These are phyloP conservation scores for Infundibulicybe gibba DNA, from an alignment of 768 basidiomycete genomes.

Conservation along the genomic window DNA sequence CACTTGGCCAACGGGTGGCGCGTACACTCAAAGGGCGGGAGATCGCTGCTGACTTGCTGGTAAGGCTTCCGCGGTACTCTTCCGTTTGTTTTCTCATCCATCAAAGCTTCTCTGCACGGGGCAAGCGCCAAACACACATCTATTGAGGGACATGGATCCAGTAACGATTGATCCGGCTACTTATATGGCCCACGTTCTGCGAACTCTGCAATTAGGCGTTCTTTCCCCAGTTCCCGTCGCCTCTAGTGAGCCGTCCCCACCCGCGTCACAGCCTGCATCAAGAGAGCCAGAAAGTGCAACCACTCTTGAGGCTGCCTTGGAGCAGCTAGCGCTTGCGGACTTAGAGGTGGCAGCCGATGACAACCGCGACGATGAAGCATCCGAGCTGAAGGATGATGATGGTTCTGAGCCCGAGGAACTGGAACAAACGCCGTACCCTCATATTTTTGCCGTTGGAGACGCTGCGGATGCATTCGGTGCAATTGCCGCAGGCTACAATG, in stretches of 20 bases:
- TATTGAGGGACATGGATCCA: slow-evolving; percentile 40
- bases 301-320: slow-evolving; percentile 14
- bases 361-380: neutral
- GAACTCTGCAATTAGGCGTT: slow-evolving; percentile 48
- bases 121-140: slow-evolving; percentile 51
- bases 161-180: slow-evolving; percentile 32
- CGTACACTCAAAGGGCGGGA: slow-evolving; percentile 46
- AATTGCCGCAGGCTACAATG: slow-evolving; percentile 55
- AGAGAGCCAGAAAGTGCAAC: neutral
- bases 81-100: neutral
- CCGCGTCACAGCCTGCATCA: neutral
- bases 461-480: slow-evolving; percentile 64
- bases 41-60: slow-evolving; percentile 50
- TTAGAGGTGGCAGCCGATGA: neutral
- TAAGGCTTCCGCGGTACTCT: slow-evolving; percentile 19
- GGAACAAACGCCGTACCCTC: slow-evolving; percentile 34
- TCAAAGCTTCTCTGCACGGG: slow-evolving; percentile 57
- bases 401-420: neutral
- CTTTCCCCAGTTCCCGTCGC: slow-evolving; percentile 1
- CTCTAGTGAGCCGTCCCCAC: neutral
- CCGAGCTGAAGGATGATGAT: slow-evolving; percentile 2
- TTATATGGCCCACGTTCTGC: slow-evolving; percentile 40
- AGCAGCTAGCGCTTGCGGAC: slow-evolving; percentile 15
- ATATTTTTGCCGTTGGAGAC: slow-evolving; percentile 63
- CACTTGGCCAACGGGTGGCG: slow-evolving; percentile 28